Base-by-base conservation (phyloP, 371 early-diverging fungal genomes). In the Mortierella sp. region DNA sequence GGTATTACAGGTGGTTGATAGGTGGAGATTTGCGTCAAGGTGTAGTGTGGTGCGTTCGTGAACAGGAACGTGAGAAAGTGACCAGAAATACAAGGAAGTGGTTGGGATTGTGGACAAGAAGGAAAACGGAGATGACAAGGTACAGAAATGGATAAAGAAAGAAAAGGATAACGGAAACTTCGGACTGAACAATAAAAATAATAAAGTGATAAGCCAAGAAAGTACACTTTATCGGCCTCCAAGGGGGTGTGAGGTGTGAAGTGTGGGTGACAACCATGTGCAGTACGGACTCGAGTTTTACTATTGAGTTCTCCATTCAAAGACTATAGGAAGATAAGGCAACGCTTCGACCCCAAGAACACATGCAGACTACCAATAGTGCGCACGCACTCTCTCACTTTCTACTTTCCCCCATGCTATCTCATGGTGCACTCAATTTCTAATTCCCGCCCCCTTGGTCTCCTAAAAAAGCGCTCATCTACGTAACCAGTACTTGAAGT, bases 311-410 rank as follows among this genome's bases (percentile, higher is more conserved):
- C 28, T 62, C n/a, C 28, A 32, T 28, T 62, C 28, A 28, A 22
- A 16, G n/a, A 66, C 67, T 59, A 59, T 66, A 8, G 67, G 2
- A 59, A 66, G 68, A 67, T 67, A 67, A 67, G 68, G 24, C 32
- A 35, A 49, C n/a, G 49, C 20, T 54, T 20, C 9, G 10, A n/a
- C 28, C 52, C 63, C 28, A 63, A 20, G 14, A 43, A 28, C 63
- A 28, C 28, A 28, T 43, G 63, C 32, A 47, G 49, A 28, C 54
- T 8, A 28, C 26, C 28, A 52, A 24, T 8, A 52, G 10, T 52
- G 10, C 52, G 52, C 52, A 52, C 52, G 6, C 52, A 52, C 55
- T 8, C 28, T 16, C 55, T 26, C 52, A 24, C 28, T 55, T 55
- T 28, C 28, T 28, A 22, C 24, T 52, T 52, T 55, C 24, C 55